These are phyloP conservation scores for Boletus mariae DNA, from an alignment of 1,284 basidiomycete species.

Conservation along the genomic window DNA sequence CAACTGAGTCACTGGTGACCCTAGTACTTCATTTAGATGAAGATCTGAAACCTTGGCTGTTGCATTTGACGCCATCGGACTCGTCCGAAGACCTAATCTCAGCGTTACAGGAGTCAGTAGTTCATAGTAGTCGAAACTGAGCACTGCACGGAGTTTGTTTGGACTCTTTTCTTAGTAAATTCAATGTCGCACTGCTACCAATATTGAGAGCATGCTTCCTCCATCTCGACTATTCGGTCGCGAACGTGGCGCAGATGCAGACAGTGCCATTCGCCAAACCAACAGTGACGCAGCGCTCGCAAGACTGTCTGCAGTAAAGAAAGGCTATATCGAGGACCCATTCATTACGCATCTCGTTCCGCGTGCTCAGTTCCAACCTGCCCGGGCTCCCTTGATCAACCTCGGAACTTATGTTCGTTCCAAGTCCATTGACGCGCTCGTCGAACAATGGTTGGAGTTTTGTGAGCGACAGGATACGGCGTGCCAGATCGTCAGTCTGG, in stretches of 20 bases:
- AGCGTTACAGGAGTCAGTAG: too few relatives aligned
- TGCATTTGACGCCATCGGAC: too few relatives aligned
- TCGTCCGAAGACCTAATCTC: too few relatives aligned
- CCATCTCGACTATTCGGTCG: slow-evolving; percentile 13
- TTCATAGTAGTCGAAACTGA: too few relatives aligned
- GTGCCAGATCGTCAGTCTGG: slow-evolving; percentile 29
- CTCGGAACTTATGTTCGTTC: slow-evolving; percentile 90
- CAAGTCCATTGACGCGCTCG: slow-evolving; percentile 75
- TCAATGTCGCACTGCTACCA: too few relatives aligned
- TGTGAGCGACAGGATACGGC: slow-evolving; percentile 21
- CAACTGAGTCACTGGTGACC: too few relatives aligned
- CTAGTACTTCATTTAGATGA: too few relatives aligned
- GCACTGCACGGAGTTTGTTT: too few relatives aligned
- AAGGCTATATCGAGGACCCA: slow-evolving; percentile 74
- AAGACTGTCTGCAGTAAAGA: slow-evolving; percentile 75
- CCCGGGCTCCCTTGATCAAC: slow-evolving; percentile 87
- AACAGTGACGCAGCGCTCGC: slow-evolving; percentile 75
- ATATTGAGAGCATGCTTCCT: slow-evolving; percentile 14
- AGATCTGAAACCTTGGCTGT: too few relatives aligned
- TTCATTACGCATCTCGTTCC: slow-evolving; percentile 65
- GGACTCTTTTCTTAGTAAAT: too few relatives aligned
- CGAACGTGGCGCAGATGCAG: slow-evolving; percentile 31
- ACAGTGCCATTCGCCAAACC: slow-evolving; percentile 66
- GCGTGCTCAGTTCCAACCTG: slow-evolving; percentile 57
- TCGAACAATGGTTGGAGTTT: slow-evolving; percentile 62